Evolutionary conservation across 805 yeast species (phyloP).

Genomic region (Saccharomycopsis guyanensis): DNA sequence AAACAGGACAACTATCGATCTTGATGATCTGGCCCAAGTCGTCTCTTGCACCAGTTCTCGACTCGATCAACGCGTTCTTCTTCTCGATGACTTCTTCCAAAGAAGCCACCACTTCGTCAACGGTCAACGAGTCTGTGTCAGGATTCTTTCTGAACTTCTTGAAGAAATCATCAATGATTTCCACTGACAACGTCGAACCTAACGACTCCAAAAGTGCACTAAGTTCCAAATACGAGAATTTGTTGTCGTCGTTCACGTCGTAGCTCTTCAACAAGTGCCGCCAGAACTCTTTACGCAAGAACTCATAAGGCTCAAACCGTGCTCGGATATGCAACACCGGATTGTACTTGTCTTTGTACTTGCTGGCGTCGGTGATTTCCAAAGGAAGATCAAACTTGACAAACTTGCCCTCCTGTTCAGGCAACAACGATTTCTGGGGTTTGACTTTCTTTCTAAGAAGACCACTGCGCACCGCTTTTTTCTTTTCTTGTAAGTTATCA

Average conservation of each 20-base stretch:
- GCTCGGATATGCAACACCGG: conserved; percentile 56
- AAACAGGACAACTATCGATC: conserved; percentile 72
- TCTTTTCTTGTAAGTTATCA: neutral
- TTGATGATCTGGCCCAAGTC: conserved; percentile 35
- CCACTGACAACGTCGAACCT: conserved; percentile 40
- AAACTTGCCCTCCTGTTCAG: conserved; percentile 22
- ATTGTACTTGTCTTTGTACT: conserved; percentile 27
- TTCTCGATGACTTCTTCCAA: conserved; percentile 29
- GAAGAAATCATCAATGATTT: conserved; percentile 28
- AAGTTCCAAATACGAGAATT: conserved; percentile 52
- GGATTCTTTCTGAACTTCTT: conserved; percentile 25
- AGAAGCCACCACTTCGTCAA: conserved; percentile 47
- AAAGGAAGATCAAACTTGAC: conserved; percentile 32
- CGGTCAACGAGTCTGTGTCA: conserved; percentile 38
- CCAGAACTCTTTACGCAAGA: conserved; percentile 66
- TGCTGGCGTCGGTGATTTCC: conserved; percentile 22
- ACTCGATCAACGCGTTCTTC: conserved; percentile 1
- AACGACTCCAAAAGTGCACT: conserved; percentile 56
- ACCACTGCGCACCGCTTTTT: conserved; percentile 17
- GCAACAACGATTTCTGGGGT: conserved; percentile 18
- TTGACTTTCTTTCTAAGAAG: conserved; percentile 18
- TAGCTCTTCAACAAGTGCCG: conserved; percentile 48
- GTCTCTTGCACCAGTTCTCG: conserved; percentile 2
- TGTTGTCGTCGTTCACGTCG: conserved; percentile 35
- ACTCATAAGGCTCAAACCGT: conserved; percentile 58